A percentile compares a stretch with the other conserved stretches of the same genome.
Evolutionary conservation across 768 basidiomycete species (phyloP).

Genomic region (Mycena epipterygia): DNA sequence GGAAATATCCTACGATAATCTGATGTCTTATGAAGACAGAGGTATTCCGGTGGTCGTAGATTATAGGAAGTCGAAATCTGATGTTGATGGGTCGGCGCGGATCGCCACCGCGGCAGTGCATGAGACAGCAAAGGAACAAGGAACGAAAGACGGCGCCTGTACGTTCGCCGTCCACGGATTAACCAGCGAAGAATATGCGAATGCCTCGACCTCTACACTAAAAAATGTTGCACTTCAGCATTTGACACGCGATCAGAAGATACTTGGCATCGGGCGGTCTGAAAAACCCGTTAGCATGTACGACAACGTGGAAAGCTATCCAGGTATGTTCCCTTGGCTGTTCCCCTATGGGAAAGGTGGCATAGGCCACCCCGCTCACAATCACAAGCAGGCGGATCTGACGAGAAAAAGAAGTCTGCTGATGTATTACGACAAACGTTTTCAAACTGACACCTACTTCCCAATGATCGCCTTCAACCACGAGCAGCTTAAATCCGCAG

Average conservation of each 20-base stretch:
- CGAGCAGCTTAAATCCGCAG: conserved; percentile 49
- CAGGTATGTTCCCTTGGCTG: conserved; percentile 55
- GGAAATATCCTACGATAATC: too few species aligned
- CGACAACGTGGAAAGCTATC: conserved; percentile 51
- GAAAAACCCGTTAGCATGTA: conserved; percentile 40
- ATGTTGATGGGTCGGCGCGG: too few species aligned
- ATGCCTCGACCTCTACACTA: background rate
- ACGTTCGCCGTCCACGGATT: background rate
- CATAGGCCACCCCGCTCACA: conserved; percentile 33
- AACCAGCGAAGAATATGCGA: background rate
- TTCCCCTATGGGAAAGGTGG: conserved; percentile 54
- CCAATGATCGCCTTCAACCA: conserved; percentile 56
- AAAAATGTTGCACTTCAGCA: background rate
- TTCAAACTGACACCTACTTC: conserved; percentile 33
- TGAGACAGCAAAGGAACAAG: background rate
- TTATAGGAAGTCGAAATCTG: background rate
- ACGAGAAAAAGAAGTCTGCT: conserved; percentile 41
- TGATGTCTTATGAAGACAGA: too few species aligned
- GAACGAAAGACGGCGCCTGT: background rate
- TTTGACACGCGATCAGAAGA: background rate
- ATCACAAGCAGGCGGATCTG: conserved; percentile 25
- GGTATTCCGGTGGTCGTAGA: background rate
- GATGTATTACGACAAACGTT: conserved; percentile 47
- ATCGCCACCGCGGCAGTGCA: background rate
- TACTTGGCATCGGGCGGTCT: background rate